Evolutionary conservation across 202 grass and related monocot genomes (phyloP).

Genomic region (Elaeis oleifera): DNA sequence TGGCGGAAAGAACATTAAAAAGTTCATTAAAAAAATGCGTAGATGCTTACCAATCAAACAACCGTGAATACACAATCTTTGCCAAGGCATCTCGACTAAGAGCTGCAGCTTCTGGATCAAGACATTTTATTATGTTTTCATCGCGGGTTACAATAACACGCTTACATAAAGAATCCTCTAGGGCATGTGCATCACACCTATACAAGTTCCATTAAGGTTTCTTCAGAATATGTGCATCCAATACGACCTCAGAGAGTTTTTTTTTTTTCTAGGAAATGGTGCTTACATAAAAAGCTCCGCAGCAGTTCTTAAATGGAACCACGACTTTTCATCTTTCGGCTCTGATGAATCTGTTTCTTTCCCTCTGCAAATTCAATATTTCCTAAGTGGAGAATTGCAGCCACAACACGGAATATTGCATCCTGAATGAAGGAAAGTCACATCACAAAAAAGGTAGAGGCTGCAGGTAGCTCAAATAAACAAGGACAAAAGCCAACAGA

Average conservation of each 20-base stretch:
- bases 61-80: constrained; percentile 15
- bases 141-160: constrained; percentile 15
- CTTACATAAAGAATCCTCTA: constrained; percentile 21
- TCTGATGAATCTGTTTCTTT: constrained; percentile 15
- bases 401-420: constrained; percentile 21
- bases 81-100: constrained; percentile 17
- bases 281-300: constrained; percentile 21
- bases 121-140: constrained; percentile 12
- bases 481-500: neutral
- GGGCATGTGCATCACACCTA: constrained; percentile 11
- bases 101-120: constrained; percentile 16
- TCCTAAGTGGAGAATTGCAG: constrained; percentile 17
- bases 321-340: constrained; percentile 9
- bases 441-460: too few relatives aligned
- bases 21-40: too few relatives aligned
- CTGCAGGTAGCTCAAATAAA: too few relatives aligned
- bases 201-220: too few relatives aligned
- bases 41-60: constrained; percentile 12
- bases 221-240: too few relatives aligned
- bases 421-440: constrained; percentile 1
- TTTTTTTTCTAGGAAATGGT: neutral
- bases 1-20: too few relatives aligned
- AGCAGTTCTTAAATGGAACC: constrained; percentile 12
- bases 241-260: neutral
- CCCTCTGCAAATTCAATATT: constrained; percentile 21